Base-by-base conservation (phyloP, 805 yeast genomes). In the Cyberlindnera euphorbiae region DNA sequence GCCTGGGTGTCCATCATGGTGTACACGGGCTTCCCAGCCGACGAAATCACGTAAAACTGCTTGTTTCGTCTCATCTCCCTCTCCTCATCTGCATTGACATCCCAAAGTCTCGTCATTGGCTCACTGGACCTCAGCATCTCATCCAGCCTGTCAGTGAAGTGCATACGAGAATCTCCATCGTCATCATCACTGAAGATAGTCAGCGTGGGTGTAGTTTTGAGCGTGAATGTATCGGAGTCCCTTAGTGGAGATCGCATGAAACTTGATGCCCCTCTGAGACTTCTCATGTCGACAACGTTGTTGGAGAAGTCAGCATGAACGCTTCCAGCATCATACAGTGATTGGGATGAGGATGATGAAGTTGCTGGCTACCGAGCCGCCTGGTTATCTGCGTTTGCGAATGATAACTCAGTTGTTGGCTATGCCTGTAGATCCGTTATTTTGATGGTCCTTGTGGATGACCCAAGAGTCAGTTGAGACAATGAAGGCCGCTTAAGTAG, bases 21-120 rank as follows among this genome's bases (percentile, higher is more conserved):
- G 58, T 82, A 88, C 6, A 88, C 80, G 2, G 95, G 95, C 55
- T 88, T 88, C 0, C 96, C 96, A 1, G 96, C 95, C 2, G 79
- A 64, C 0, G 95, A 83, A 8, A 88, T 63, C 4, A 88, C 74
- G 47, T 85, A 82, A 52, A 82, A 84, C 41, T 87, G 94, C 55
- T 86, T 87, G 3, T 33, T 31, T 11, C 35, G 35, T 16, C 35
- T 30, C 26, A 37, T 38, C 12, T 41, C 40, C 14, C 38, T 36
- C 30, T 39, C 48, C 26, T 26, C 44, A 25, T 38, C 46, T 7
- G 41, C 46, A 14, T 27, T 38, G 34, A 26, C 30, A 5, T 31
- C 41, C 40, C 35, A 43, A 9, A 6, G 42, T 46, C 16, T 13
- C 12, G 12, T 47, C 14, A 45, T 41, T 13, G 50, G 35, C 8